Base-by-base conservation (phyloP, 495 filamentous ascomycete genomes). In the Xylaria scruposa region DNA sequence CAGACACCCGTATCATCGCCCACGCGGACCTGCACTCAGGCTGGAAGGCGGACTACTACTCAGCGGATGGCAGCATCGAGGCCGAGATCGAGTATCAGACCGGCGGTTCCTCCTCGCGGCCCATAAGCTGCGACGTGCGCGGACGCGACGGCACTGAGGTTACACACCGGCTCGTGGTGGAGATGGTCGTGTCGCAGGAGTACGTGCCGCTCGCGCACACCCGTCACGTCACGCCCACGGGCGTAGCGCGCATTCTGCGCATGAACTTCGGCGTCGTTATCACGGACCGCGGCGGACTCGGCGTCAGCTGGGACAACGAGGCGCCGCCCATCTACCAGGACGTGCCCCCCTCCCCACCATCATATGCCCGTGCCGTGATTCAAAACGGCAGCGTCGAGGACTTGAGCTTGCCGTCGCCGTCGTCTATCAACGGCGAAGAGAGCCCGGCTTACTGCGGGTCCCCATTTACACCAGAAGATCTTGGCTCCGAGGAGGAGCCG, bases 21-120 rank as follows among this genome's bases (percentile, higher is more conserved):
- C 84, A 85, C 70, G 91, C 90, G 4, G 93, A 95, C 74, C 78
- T 95, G 74, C 93, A 93, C 81, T 85, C 76, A 5, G 95, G 95
- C n/a, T 99, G 96, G 96, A 99, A 99, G 82, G 90, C 91, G n/a
- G 94, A 97, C 80, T 98, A 94, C 78, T 98, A 93, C 77, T 87
- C 86, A 42, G 85, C 84, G 26, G 81, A 82, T 0, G 92, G 92
- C 69, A 86, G 86, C 71, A 93, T 97, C 76, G 93, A 94, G 73
- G 86, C 94, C 81, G 93, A 97, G 77, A 91, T 98, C 81, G 87
- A 91, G 54, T 93, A 91, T 67, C 83, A 81, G 72, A 88, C 97
- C 76, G 84, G 88, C 77, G 62, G 61, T 1, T 85, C 89, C 12
- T 80, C 83, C 72, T 80, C 78, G 76, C 74, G 63, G 61, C 75